These are phyloP conservation scores for Schwanniomyces yamadae DNA, from an alignment of 805 yeast species.

Conservation along the genomic window DNA sequence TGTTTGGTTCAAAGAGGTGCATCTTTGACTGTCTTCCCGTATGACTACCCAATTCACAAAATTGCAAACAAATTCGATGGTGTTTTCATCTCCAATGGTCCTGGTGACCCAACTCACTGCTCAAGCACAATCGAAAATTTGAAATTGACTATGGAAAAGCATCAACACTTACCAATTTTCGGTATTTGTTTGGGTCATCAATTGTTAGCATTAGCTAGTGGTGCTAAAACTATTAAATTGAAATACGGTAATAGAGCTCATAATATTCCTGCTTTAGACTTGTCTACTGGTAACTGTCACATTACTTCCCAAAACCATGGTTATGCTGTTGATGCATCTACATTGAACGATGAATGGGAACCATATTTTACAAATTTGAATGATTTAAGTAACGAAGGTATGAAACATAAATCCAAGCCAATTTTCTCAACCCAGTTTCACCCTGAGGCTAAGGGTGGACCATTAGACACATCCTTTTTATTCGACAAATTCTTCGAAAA, in stretches of 20 bases:
- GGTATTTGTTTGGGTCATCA: constrained; percentile 99
- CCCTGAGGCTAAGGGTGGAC: constrained; percentile 99
- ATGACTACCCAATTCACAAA: constrained; percentile 88
- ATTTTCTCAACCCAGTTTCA: constrained; percentile 97
- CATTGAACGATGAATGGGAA: constrained; percentile 78
- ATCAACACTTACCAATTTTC: constrained; percentile 79
- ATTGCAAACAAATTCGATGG: constrained; percentile 94
- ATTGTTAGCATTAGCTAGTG: constrained; percentile 89
- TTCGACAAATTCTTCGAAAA: constrained; percentile 85
- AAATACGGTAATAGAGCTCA: constrained; percentile 99
- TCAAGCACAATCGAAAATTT: constrained; percentile 71
- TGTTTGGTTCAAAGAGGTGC: constrained; percentile 95
- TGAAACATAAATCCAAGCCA: constrained; percentile 85
- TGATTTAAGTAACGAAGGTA: constrained; percentile 96
- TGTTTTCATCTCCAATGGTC: constrained; percentile 91
- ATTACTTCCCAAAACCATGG: constrained; percentile 99
- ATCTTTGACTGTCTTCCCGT: constrained; percentile 93
- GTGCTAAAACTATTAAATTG: constrained; percentile 88
- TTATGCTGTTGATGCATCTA: constrained; percentile 85
- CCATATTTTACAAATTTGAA: constrained; percentile 86
- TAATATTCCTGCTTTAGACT: constrained; percentile 92
- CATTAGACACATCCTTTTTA: constrained; percentile 85
- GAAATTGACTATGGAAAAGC: constrained; percentile 61
- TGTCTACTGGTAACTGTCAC: constrained; percentile 89
- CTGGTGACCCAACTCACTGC: constrained; percentile 97